Evolutionary conservation across 2,329 filamentous ascomycete species (phyloP), one percentile per base, ranked within the genome.

Genomic region (Sphaceloma murrayae): DNA sequence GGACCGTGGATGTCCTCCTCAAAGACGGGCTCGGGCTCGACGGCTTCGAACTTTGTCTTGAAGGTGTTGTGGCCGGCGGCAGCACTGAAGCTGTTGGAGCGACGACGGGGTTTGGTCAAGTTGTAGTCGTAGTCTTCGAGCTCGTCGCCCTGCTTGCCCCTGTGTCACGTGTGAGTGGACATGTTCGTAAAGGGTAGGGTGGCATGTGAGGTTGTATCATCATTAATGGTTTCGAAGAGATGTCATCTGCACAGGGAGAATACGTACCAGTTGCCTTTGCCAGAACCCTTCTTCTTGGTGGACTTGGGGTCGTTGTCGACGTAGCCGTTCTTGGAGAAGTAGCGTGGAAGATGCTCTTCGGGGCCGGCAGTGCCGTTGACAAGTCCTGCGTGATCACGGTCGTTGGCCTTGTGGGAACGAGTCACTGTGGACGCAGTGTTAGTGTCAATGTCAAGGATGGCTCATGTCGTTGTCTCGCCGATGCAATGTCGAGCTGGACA

Each of bases 41-140:
- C 74, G 54, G 84, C 72, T 66, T 98, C 91, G 62, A 95, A 96
- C 70, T 98, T 98, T 66, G 88, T 94, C 75, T 91, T 93, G 70
- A 94, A 85, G 62, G 88, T 78, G 49, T 76, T 74, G 54, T 85
- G 69, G 56, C 78, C 72, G 58, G 78, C 74, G 45, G 77, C 79
- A 55, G 82, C 74, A 57, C 74, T 79, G 67, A 81, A 88, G 62
- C 83, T 89, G 71, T 96, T 96, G 67, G 85, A 93, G 63, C 85
- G 87, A 62, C 89, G 91, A 51, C 89, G 86, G 46, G 83, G 71
- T 56, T 95, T 91, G 70, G 73, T 75, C 59, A 93, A 80, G 59
- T 79, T 87, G 70, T 91, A 94, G 54, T 78, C 71, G 58, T 83
- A 79, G 61, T 95, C 86, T 58, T 86, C 76, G 52, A 88, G 72